Base-by-base conservation (phyloP, 257 asterid genomes). In the Cynanchum wilfordii region DNA sequence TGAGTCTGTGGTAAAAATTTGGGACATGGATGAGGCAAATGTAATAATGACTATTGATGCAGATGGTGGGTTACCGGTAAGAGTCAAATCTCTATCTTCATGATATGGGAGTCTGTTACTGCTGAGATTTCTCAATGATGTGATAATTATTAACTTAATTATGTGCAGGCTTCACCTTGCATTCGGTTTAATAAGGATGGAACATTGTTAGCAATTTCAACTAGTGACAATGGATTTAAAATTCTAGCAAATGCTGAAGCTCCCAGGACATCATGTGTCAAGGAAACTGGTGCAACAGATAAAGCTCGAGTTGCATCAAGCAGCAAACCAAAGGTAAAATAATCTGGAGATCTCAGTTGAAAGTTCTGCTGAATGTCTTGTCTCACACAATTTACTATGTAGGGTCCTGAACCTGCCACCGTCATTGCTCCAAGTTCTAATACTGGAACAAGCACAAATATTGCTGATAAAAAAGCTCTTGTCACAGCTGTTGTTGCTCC, bases 1-100 rank as follows among this genome's bases (percentile, higher is more conserved):
- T 65, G 92, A 90, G 77, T 88, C 75, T 71, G 71, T 66, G 36
- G 75, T 90, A 42, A 90, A 88, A 85, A 82, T 65, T 73, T 90
- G 96, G 96, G 92, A 90, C 78, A 86, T 90, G 92, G 90, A 90
- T 83, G 79, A 74, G 71, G 73, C 66, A 30, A 84, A 86, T 52
- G 69, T 86, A 40, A 72, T 83, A 85, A 78, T 59, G 20, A 77
- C 75, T 50, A 68, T 63, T 22, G 93, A 86, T 73, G 96, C 91
- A 27, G 93, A 84, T 62, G 91, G 89, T 52, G 89, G 91, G 66
- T 78, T 89, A 76, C 86, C 86, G 79, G 96, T 87, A 85, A 78
- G 64, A 36, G 45, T 73, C 74, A 40, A 50, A 50, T 19, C 4
- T 75, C 52, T 27, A 36, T 49, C 60, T 36, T 56, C 65, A 25